Base-by-base conservation (phyloP, 1,284 basidiomycete genomes). In the Meripilus lineatus region DNA sequence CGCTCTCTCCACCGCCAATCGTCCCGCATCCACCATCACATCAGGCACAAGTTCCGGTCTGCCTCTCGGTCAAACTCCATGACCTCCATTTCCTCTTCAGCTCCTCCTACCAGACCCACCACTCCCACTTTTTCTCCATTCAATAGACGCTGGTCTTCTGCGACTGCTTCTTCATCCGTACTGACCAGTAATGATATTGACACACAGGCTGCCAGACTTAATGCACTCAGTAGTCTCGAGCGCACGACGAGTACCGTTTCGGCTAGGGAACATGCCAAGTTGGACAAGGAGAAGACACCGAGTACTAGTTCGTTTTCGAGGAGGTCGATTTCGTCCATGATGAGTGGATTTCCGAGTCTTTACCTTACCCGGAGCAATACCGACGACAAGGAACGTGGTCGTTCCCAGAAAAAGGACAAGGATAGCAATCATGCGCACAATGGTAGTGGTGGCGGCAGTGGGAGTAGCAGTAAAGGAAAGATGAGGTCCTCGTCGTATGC, bases 321-420 rank as follows among this genome's bases (percentile, higher is more conserved):
- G 54, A 77, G 74, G 65, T 75, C 82, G 0, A 67, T 87, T 43
- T 78, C 74, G 50, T 83, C 81, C 23, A 79, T 86, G 80, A 81
- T 86, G 65, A 77, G 77, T 20, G 78, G 77, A 1, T 67, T 85
- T 21, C 78, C 80, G 21, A 70, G 74, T 2, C 69, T 84, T 2
- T 74, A 79, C 1, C 70, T 86, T 43, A 74, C 81, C 36, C 72
- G 72, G 17, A 56, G 61, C 25, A 59, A 73, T 22, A 70, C 59
- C 25, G 60, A 73, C 22, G 70, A 71, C 32, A 60, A 60, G 44
- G 63, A 66, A 36, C 77, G 84, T 22, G 82, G 84, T 1, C 73
- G 80, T n/a, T 67, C 75, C 49, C 40, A 58, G 58, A 65, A 64
- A 35, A 62, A 61, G 47, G 54, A 55, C 34, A 64, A 61, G 38